Evolutionary conservation across 1,284 basidiomycete genomes (phyloP).

Genomic region (Pisolithus thermaeus): DNA sequence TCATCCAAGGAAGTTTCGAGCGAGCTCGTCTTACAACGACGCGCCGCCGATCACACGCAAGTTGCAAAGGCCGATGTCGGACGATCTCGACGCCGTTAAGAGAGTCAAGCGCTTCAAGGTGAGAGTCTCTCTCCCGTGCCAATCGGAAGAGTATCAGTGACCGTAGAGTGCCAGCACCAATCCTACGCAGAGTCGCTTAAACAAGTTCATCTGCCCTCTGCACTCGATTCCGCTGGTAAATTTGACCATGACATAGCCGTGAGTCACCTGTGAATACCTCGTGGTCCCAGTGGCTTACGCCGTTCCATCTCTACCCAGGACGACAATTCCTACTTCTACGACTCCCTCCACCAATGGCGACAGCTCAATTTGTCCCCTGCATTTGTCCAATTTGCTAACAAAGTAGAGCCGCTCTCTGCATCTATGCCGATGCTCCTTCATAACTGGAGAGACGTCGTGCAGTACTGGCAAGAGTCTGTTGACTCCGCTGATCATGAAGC

Average conservation of each 20-base stretch:
- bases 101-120: conserved; percentile 45
- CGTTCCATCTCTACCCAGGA: conserved; percentile 38
- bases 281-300: conserved; percentile 3
- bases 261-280: conserved; percentile 14
- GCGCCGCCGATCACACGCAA: too few relatives aligned
- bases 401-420: conserved; percentile 55
- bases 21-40: too few relatives aligned
- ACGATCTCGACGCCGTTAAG: conserved; percentile 13
- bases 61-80: too few relatives aligned
- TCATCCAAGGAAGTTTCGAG: too few relatives aligned
- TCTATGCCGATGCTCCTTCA: conserved; percentile 80
- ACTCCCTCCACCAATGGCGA: conserved; percentile 64
- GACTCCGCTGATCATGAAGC: conserved; percentile 63
- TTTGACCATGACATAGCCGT: conserved; percentile 60
- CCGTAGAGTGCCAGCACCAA: conserved; percentile 46
- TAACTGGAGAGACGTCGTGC: conserved; percentile 66
- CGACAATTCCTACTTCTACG: conserved; percentile 67
- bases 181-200: conserved; percentile 65
- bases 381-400: conserved; percentile 67
- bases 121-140: not conserved
- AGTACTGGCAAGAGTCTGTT: conserved; percentile 54
- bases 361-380: conserved; percentile 76
- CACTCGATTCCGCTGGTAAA: conserved; percentile 45
- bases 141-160: not conserved
- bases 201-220: conserved; percentile 65